phyloP scores from a whole-genome alignment of 306 rosid species.

The Begonia loranthoides region DNA sequence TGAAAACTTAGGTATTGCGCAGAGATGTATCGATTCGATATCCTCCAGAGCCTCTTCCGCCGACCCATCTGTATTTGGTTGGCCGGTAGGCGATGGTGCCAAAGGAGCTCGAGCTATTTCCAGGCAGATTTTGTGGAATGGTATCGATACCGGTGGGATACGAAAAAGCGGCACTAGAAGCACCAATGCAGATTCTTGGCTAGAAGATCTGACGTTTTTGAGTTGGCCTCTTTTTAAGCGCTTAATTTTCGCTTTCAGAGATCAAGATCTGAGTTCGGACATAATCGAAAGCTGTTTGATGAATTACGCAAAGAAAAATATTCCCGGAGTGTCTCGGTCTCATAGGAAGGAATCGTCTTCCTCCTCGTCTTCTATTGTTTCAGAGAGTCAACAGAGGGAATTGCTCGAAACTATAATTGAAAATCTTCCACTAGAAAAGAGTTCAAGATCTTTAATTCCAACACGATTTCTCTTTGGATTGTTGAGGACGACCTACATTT shows the following conservation, averaged over 20 bases:
- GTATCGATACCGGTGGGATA: conserved; percentile 39
- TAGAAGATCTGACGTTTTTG: conserved; percentile 57
- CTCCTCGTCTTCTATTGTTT: conserved; percentile 20
- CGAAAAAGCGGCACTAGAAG: conserved; percentile 27
- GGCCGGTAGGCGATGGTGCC: conserved; percentile 51
- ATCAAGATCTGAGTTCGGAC: conserved; percentile 35
- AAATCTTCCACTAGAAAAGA: conserved; percentile 55
- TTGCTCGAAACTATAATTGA: conserved; percentile 54
- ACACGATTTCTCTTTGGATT: conserved; percentile 64
- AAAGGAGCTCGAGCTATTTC: conserved; percentile 22
- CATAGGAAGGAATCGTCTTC: conserved; percentile 46
- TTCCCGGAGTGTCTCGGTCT: conserved; percentile 74
- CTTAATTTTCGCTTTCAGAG: conserved; percentile 49
- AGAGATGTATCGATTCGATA: conserved; percentile 55
- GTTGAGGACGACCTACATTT: conserved; percentile 60
- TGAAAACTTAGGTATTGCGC: conserved; percentile 43
- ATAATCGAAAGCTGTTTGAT: conserved; percentile 69
- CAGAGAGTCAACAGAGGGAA: conserved; percentile 73
- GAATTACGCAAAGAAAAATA: conserved; percentile 66
- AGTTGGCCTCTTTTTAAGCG: conserved; percentile 57
- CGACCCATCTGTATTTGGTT: conserved; percentile 67
- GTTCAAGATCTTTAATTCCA: conserved; percentile 34
- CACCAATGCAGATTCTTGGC: conserved; percentile 44
- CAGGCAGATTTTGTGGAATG: conserved; percentile 55
- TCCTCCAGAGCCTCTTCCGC: conserved; percentile 49